Conservation (phyloP, 1,284 basidiomycete genomes). For the Ceraceosorus guamensis region DNA sequence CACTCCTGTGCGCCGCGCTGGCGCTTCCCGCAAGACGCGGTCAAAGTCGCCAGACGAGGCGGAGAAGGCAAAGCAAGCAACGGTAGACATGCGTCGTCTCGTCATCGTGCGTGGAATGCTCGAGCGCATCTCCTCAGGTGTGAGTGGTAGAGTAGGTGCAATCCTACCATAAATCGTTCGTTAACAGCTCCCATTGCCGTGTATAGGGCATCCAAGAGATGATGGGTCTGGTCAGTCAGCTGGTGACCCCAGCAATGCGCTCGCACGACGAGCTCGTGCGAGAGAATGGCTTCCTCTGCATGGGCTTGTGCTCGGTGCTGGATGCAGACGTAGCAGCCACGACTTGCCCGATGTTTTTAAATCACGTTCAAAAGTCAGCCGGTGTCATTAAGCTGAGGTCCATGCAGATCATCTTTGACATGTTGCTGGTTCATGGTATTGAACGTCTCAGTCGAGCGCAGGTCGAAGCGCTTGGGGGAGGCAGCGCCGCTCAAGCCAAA, state of each 20-base stretch:
- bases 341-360: constrained; percentile 83
- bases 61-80: constrained; percentile 17
- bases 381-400: constrained; percentile 69
- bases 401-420: constrained; percentile 79
- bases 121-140: constrained; percentile 63
- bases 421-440: constrained; percentile 80
- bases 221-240: constrained; percentile 77
- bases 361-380: constrained; percentile 71
- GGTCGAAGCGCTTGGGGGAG: constrained; percentile 36
- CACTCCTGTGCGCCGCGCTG: too few relatives aligned
- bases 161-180: too few relatives aligned
- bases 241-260: constrained; percentile 83
- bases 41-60: not conserved
- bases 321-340: constrained; percentile 80
- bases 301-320: constrained; percentile 86
- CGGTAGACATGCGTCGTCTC: constrained; percentile 35
- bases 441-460: constrained; percentile 59
- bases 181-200: too few relatives aligned
- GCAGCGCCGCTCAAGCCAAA: constrained; percentile 25
- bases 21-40: not conserved
- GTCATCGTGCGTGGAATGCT: constrained; percentile 79
- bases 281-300: constrained; percentile 74
- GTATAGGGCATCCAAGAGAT: constrained; percentile 76
- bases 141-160: not conserved
- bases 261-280: constrained; percentile 75